Conservation (phyloP, 331 rosid genomes). For the Stylosanthes scabra region DNA sequence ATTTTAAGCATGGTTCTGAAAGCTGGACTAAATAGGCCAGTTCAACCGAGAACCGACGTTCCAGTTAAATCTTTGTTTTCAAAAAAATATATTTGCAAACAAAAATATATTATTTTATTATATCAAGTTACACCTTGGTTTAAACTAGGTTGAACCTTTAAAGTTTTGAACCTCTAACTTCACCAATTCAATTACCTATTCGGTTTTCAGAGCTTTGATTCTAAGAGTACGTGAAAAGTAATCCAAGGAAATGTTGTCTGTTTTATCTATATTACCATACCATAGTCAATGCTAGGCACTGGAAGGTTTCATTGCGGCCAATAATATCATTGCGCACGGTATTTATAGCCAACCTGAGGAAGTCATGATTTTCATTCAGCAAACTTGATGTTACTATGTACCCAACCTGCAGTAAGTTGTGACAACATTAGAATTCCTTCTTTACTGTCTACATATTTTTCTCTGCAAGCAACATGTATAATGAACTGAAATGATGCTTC, state of each 20-base stretch:
- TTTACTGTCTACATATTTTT: slow-evolving; percentile 26
- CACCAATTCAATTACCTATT: too few species aligned
- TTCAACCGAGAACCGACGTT: too few species aligned
- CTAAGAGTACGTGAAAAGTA: slow-evolving; percentile 5
- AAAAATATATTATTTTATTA: too few species aligned
- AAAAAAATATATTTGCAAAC: too few species aligned
- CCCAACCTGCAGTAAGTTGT: slow-evolving; percentile 85
- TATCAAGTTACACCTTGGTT: too few species aligned
- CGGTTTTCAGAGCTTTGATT: too few species aligned
- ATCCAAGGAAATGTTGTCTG: slow-evolving; percentile 19
- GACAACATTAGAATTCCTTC: slow-evolving; percentile 37
- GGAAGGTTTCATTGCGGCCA: slow-evolving; percentile 99
- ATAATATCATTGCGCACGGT: slow-evolving; percentile 97
- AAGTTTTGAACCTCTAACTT: too few species aligned
- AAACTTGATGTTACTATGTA: slow-evolving; percentile 94
- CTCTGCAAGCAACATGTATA: slow-evolving; percentile 24
- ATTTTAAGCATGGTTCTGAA: too few species aligned
- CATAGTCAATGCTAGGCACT: slow-evolving; percentile 97
- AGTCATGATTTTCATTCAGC: slow-evolving; percentile 99
- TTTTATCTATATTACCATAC: slow-evolving; percentile 57
- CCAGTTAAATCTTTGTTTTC: too few species aligned
- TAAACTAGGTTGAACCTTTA: too few species aligned
- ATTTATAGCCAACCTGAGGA: slow-evolving; percentile 95
- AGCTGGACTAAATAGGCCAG: too few species aligned
- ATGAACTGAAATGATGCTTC: slow-evolving; percentile 27